phyloP scores from a whole-genome alignment of 2,329 filamentous ascomycete species.

The Aspergillus fischeri region DNA sequence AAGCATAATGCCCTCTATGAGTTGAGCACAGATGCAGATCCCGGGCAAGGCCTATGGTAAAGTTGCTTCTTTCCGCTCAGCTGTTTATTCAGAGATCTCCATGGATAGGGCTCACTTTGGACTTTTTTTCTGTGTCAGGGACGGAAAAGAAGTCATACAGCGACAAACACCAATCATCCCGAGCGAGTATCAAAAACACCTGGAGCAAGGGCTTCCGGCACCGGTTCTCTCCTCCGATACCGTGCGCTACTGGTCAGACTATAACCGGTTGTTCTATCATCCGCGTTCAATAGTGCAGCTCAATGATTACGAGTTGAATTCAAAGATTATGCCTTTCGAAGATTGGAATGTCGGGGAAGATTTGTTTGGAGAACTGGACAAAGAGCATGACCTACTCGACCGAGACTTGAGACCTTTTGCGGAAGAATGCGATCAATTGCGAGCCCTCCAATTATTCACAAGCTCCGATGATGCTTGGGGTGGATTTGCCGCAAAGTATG shows the following conservation, averaged over 20 bases:
- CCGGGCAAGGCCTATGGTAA: conserved; percentile 45
- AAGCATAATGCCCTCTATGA: conserved; percentile 89
- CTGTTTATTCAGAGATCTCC: background rate
- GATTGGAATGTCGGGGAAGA: conserved; percentile 70
- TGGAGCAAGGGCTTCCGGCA: conserved; percentile 66
- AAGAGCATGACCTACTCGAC: conserved; percentile 81
- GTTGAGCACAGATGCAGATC: conserved; percentile 35
- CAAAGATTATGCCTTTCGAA: conserved; percentile 75
- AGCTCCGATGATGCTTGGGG: conserved; percentile 76
- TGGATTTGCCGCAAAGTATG: conserved; percentile 68
- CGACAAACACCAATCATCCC: conserved; percentile 63
- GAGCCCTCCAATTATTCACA: conserved; percentile 75
- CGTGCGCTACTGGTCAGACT: conserved; percentile 97
- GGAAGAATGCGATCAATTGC: conserved; percentile 90
- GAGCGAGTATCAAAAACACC: conserved; percentile 72
- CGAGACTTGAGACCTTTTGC: conserved; percentile 83
- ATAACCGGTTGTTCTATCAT: conserved; percentile 87
- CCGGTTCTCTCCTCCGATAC: conserved; percentile 62
- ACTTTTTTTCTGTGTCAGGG: conserved; percentile 44
- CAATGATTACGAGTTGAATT: conserved; percentile 80
- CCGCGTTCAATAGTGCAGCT: conserved; percentile 82
- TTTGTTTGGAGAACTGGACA: conserved; percentile 68
- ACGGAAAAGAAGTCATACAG: conserved; percentile 64
- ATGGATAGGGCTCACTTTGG: background rate
- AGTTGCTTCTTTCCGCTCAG: conserved; percentile 1